phyloP scores from a whole-genome alignment of 805 yeast species.

The Schwanniomyces polymorphus region DNA sequence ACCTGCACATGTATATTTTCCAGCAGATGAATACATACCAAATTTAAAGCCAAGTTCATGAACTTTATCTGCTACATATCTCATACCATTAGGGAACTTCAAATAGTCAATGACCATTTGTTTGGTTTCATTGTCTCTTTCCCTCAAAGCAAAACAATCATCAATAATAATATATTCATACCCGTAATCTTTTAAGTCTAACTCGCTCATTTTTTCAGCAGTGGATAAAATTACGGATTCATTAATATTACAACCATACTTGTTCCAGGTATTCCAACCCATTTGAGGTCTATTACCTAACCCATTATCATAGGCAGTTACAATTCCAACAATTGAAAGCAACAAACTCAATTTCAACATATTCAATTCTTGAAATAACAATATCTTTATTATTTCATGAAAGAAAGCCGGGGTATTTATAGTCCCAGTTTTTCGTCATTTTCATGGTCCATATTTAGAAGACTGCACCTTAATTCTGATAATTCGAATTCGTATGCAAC shows the following conservation, averaged over 20 bases:
- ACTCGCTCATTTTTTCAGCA: slow-evolving; percentile 16
- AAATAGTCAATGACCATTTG: slow-evolving; percentile 14
- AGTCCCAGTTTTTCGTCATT: too few species aligned
- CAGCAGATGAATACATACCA: slow-evolving; percentile 31
- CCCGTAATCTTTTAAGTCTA: slow-evolving; percentile 23
- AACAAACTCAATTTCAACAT: too few species aligned
- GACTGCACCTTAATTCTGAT: too few species aligned
- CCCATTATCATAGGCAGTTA: slow-evolving; percentile 7
- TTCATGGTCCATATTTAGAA: too few species aligned
- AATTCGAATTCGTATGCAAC: too few species aligned
- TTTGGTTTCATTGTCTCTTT: slow-evolving; percentile 12
- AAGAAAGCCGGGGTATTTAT: too few species aligned
- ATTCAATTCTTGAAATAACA: too few species aligned
- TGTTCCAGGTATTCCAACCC: slow-evolving; percentile 30
- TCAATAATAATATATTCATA: slow-evolving; percentile 28
- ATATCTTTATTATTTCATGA: too few species aligned
- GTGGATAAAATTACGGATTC: slow-evolving; percentile 18
- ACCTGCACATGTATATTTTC: slow-evolving; percentile 28
- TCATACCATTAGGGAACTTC: slow-evolving; percentile 26
- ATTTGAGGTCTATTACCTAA: slow-evolving; percentile 17
- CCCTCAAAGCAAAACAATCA: slow-evolving; percentile 24
- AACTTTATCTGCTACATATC: slow-evolving; percentile 16
- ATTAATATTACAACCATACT: slow-evolving; percentile 23
- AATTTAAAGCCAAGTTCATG: slow-evolving; percentile 22
- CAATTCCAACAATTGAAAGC: too few species aligned